Percentiles rank a stretch among this genome's conserved stretches.
Evolutionary conservation across 2,329 filamentous ascomycete genomes (phyloP).

Genomic region (Allantophomopsis cytisporea): DNA sequence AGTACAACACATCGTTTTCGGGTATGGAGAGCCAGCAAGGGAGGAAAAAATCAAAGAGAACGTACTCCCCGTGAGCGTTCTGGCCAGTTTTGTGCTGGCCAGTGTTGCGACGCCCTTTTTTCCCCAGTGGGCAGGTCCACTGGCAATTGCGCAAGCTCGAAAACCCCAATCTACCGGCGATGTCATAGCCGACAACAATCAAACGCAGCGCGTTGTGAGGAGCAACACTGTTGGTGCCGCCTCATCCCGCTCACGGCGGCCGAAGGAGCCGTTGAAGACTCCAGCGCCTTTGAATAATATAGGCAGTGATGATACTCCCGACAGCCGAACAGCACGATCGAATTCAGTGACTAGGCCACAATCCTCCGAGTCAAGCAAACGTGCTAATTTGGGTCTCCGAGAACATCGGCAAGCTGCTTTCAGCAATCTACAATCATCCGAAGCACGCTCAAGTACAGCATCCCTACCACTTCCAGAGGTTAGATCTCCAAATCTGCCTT

Average conservation of each 20-base stretch:
- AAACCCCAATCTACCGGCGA: conserved; percentile 54
- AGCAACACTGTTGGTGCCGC: conserved; percentile 55
- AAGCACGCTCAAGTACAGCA: conserved; percentile 53
- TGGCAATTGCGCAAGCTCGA: conserved; percentile 70
- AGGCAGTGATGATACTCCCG: background rate
- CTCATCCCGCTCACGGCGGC: conserved; percentile 25
- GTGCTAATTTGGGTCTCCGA: conserved; percentile 9
- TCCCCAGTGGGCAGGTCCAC: conserved; percentile 64
- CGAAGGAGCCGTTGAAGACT: conserved; percentile 25
- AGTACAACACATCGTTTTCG: conserved; percentile 79
- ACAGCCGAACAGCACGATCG: conserved; percentile 10
- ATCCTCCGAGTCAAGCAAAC: conserved; percentile 11
- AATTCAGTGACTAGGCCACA: conserved; percentile 11
- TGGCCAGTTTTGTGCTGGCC: conserved; percentile 68
- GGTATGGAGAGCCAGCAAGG: conserved; percentile 52
- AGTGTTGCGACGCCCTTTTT: conserved; percentile 63
- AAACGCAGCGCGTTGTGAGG: conserved; percentile 41
- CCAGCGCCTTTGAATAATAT: conserved; percentile 3
- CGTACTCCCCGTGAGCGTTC: conserved; percentile 63
- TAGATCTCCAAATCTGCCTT: conserved; percentile 33
- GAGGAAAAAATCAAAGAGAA: conserved; percentile 74
- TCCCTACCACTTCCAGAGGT: conserved; percentile 52
- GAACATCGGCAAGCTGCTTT: conserved; percentile 13
- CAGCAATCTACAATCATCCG: conserved; percentile 22
- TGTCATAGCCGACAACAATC: conserved; percentile 41